These are phyloP conservation scores for Aristolochia fimbriata DNA, from an alignment of 164 flowering plant genomes.

Conservation along the genomic window DNA sequence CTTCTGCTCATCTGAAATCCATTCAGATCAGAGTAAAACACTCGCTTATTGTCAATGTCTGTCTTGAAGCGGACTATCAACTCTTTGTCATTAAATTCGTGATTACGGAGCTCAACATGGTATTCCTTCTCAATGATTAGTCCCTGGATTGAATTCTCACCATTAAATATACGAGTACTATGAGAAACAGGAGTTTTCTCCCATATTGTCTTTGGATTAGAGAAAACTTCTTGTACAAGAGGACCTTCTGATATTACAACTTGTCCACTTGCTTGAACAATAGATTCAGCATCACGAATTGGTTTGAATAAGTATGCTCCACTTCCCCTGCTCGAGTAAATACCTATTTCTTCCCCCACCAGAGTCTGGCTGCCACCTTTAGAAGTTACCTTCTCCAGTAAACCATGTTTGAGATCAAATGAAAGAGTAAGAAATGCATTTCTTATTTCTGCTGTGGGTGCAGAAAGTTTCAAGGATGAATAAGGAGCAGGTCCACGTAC, in stretches of 20 bases:
- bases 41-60: constrained; percentile 51
- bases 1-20: constrained; percentile 96
- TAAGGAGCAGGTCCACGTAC: constrained; percentile 63
- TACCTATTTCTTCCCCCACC: constrained; percentile 73
- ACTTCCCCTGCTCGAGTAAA: constrained; percentile 84
- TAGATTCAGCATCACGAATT: constrained; percentile 66
- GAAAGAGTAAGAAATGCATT: constrained; percentile 53
- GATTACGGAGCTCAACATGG: constrained; percentile 82
- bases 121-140: constrained; percentile 83
- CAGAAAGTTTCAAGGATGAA: constrained; percentile 51
- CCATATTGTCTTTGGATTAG: constrained; percentile 68
- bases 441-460: constrained; percentile 37
- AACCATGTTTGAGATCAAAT: constrained; percentile 56
- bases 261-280: constrained; percentile 42
- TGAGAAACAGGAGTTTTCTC: constrained; percentile 64
- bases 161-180: constrained; percentile 71
- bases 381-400: constrained; percentile 42
- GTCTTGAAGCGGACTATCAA: constrained; percentile 78
- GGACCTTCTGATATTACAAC: constrained; percentile 66
- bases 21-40: constrained; percentile 84
- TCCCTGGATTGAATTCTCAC: constrained; percentile 51
- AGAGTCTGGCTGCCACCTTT: constrained; percentile 38
- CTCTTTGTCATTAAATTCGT: constrained; percentile 63
- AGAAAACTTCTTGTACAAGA: constrained; percentile 71
- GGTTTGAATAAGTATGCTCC: constrained; percentile 97